Base-by-base conservation (phyloP, 2,329 filamentous ascomycete species). In the Cercospora sp. region DNA sequence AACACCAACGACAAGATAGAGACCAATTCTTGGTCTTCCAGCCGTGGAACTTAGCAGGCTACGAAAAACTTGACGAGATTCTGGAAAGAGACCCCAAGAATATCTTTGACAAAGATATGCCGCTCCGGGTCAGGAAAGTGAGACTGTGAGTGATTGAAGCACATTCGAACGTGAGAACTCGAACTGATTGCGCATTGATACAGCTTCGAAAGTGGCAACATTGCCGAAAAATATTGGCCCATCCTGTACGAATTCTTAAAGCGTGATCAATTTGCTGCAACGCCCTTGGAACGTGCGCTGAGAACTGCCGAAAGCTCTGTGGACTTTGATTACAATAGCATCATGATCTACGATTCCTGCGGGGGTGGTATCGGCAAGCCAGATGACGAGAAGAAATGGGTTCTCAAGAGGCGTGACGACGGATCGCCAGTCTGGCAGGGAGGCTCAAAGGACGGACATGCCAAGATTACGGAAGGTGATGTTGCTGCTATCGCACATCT, bases 1-100 rank as follows among this genome's bases (percentile, higher is more conserved):
- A 73, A 48, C 68, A 72, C 33, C 69, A 72, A 31, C 63, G 71
- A 7, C 57, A 63, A 3, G 71, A 72, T 36, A 66, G 68, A 26
- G 68, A 72, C 48, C 30, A 67, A 4, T 68, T 59, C 51, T 28
- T 72, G 30, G 59, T 42, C 10, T 60, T 68, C 51, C 36, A 53
- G 39, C 68, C 61, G 12, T 45, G 51, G 42, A 61, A 67, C 30
- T 18, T 72, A 12, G 1, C 18, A 58, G 67, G 66, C 30, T 72
- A 67, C 48, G 48, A 53, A 1, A 28, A 68, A 16, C 66, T 36
- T 20, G 39, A 45, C 20, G 48, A 64, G 5, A 5, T 26, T 5
- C 42, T 65, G 45, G n/a, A 64, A 28, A 12, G 42, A 1, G 68
- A 70, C 20, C 39, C 48, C 12, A 57, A 65, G 10, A 13, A 59